These are phyloP conservation scores for Achlya hypogyna DNA, from an alignment of 352 stramenopile genomes.

Conservation along the genomic window DNA sequence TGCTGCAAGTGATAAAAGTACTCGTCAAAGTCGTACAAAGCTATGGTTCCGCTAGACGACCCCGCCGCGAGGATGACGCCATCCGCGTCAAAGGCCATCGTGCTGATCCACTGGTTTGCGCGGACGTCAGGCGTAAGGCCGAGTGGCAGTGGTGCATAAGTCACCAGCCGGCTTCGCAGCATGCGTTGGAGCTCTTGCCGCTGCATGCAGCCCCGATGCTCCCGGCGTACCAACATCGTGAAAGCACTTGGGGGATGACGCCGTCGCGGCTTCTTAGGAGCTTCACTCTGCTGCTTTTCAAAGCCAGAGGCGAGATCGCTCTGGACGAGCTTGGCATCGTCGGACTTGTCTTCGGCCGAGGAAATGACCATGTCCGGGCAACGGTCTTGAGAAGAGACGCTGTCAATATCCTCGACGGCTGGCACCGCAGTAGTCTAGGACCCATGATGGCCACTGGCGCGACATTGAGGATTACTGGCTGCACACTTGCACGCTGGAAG, in stretches of 20 bases:
- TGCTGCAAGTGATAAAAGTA: constrained; percentile 34
- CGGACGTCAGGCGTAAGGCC: background rate
- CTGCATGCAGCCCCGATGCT: background rate
- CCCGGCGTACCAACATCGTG: background rate
- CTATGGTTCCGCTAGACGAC: constrained; percentile 54
- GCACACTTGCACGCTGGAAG: too few species aligned
- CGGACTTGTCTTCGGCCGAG: too few species aligned
- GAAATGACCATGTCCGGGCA: too few species aligned
- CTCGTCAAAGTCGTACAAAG: constrained; percentile 75
- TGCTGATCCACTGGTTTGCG: constrained; percentile 28
- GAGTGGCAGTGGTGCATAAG: background rate
- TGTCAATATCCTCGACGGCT: constrained; percentile 19
- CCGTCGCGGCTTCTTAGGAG: background rate
- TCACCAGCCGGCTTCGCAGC: background rate
- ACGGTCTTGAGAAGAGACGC: background rate
- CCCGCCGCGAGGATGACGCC: constrained; percentile 55
- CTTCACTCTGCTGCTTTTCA: background rate
- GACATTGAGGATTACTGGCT: too few species aligned
- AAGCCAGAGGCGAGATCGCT: background rate
- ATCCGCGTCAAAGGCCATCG: constrained; percentile 55
- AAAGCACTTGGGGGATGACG: background rate
- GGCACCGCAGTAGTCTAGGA: too few species aligned
- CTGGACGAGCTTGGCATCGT: too few species aligned
- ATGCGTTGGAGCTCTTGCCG: background rate
- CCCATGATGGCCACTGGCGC: too few species aligned